Base-by-base conservation (phyloP, 495 filamentous ascomycete species). In the Massariosphaeria phaeospora region DNA sequence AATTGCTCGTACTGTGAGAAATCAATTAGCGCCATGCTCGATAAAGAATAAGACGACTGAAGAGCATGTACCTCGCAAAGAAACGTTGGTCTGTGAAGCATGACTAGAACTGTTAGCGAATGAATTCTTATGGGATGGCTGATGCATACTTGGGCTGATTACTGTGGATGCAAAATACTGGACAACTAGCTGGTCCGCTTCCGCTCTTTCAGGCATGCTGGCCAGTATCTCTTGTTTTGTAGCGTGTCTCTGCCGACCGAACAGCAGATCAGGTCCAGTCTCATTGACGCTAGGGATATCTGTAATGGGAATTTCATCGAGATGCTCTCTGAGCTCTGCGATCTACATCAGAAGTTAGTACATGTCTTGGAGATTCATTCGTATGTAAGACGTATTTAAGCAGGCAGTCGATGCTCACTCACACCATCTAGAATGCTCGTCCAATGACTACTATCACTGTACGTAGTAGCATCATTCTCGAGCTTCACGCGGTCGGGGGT, bases 401-500 rank as follows among this genome's bases (percentile, higher is more conserved):
- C 2, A 21, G 17, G n/a, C n/a, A n/a, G n/a, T n/a, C n/a, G n/a
- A n/a, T n/a, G n/a, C n/a, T n/a, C n/a, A n/a, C 48, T 18, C 42
- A 55, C 52, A 15, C 55, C 41, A 31, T 58, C 55, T 24, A 58
- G 24, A 5, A 58, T 52, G 26, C 39, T 52, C 8, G 55, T 47
- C 55, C 55, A 58, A 36, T 58, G 55, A 6, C 55, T 27, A 20
- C 47, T 51, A 33, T 26, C 42, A 1, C 47, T 52, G 41, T 58
- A 58, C 3, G 26, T 52, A 3, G 33, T 52, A 7, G 24, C 39
- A 25, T 58, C 55, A 11, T 39, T 47, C 24, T 50, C 55, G 17
- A 58, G 25, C 39, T 58, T 58, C 20, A 58, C 48, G 15, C 30
- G 39, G 33, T 51, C 47, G 4, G 47, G 38, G 13, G 40, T 50